A percentile compares a stretch with the other conserved stretches of the same genome.
These are phyloP conservation scores for Solanum microdontum DNA, from an alignment of 257 asterid species.

Conservation along the genomic window DNA sequence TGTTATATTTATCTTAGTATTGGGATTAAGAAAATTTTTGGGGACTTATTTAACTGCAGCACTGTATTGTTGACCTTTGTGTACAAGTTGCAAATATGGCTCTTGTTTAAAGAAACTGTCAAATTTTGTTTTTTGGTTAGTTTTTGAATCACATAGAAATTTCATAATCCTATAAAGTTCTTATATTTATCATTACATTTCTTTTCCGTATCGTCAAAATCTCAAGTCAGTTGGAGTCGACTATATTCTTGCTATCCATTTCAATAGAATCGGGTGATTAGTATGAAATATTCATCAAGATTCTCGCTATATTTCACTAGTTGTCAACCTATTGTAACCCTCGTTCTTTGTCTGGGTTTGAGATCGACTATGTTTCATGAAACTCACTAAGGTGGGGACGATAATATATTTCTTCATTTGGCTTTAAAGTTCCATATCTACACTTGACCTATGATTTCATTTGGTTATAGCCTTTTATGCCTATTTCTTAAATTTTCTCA, in stretches of 20 bases:
- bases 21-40: conserved; percentile 10
- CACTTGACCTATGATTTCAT: background rate
- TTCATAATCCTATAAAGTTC: background rate
- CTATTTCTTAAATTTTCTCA: background rate
- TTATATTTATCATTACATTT: background rate
- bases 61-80: conserved; percentile 26
- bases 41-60: conserved; percentile 10
- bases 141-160: background rate
- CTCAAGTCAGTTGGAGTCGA: background rate
- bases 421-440: background rate
- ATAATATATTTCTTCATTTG: background rate
- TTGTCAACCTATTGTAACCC: background rate
- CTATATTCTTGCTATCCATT: background rate
- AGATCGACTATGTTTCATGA: background rate
- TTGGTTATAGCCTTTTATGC: background rate
- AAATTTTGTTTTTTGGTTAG: background rate
- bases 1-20: conserved; percentile 15
- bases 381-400: background rate
- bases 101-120: background rate
- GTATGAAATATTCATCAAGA: background rate
- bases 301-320: background rate
- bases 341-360: background rate
- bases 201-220: background rate
- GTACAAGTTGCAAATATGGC: conserved; percentile 36
- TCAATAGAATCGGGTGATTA: background rate